Evolutionary conservation across 2,329 filamentous ascomycete genomes (phyloP), one percentile per base, ranked within the genome.

Genomic region (Mycosphaerella arachidis): DNA sequence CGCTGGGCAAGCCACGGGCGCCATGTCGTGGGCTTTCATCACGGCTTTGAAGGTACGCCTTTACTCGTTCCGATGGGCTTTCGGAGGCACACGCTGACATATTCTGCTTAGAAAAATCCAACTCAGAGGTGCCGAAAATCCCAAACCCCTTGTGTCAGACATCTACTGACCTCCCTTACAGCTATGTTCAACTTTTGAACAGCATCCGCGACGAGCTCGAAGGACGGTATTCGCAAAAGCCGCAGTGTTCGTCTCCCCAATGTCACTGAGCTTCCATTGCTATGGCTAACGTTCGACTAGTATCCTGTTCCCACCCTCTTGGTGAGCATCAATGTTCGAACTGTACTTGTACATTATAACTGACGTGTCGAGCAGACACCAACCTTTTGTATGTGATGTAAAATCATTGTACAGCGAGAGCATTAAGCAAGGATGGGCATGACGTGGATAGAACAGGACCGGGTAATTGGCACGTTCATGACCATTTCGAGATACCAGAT

Each of bases 1-100:
- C 67, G 85, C 83, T 48, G 86, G 91, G 58, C 84, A 97, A 77
- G 93, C 94, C 35, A 99, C 94, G 0, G 94, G 94, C 57, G 94
- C 94, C 75, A 97, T 99, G 94, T 96, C 92, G 3, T 97, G 90
- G 86, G 94, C 94, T 1, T 99, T 99, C 75, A 94, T 99, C 75
- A 86, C 84, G 1, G 88, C 92, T 20, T 83, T 97, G 71, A 92
- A 90, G 81, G 91, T 92, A 79, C 40, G 24, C 3, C 24, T 24
- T 24, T 24, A 24, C 24, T 24, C 24, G 24, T 24, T 24, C 24
- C 24, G 3, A 24, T 24, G 24, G 24, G 24, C 24, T 24, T 24
- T 24, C 3, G 24, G 24, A 24, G 24, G 24, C 24, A 24, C 3
- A 24, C 24, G 24, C 24, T 24, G 24, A 24, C 24, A 24, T 24